A percentile compares a stretch with the other conserved stretches of the same genome.
These are phyloP conservation scores for Chlorella variabilis DNA, from an alignment of 163 green algal genomes.

Conservation along the genomic window DNA sequence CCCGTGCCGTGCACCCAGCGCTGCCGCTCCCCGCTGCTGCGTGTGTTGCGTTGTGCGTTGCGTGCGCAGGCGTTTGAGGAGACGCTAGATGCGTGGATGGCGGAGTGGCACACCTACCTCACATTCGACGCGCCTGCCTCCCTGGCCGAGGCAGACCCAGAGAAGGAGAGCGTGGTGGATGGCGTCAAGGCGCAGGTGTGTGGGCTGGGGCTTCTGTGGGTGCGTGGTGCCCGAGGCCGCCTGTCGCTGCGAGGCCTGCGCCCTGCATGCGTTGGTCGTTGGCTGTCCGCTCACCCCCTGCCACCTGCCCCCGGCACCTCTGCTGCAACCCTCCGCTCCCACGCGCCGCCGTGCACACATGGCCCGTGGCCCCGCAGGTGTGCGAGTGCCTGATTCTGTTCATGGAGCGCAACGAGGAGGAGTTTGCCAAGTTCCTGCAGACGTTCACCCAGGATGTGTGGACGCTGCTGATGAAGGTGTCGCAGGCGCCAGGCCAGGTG, in stretches of 20 bases:
- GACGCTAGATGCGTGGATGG: constrained; percentile 95
- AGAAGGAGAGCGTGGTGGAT: constrained; percentile 46
- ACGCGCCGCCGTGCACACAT: no score
- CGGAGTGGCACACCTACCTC: constrained; percentile 85
- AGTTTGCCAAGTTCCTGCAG: constrained; percentile 91
- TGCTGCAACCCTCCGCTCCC: no score
- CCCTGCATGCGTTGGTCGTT: no score
- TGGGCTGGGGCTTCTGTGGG: not conserved
- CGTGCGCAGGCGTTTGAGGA: constrained; percentile 85
- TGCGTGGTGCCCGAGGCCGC: not conserved
- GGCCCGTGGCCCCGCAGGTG: constrained; percentile 66
- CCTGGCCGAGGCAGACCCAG: constrained; percentile 58
- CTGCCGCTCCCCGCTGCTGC: no score
- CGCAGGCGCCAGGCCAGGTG: constrained; percentile 63
- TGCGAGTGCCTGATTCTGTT: constrained; percentile 93
- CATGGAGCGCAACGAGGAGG: constrained; percentile 97
- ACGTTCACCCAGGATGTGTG: constrained; percentile 95
- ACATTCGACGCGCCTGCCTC: constrained; percentile 53
- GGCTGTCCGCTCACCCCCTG: no score
- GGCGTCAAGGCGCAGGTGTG: constrained; percentile 31
- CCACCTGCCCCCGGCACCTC: no score
- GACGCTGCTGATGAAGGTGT: constrained; percentile 87
- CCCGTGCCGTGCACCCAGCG: no score
- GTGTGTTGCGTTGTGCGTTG: no score
- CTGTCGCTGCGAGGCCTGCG: no score